Percentiles rank a stretch among this genome's conserved stretches.
Evolutionary conservation across 2,329 filamentous ascomycete species (phyloP).

Genomic region (Karstenula rhodostoma): DNA sequence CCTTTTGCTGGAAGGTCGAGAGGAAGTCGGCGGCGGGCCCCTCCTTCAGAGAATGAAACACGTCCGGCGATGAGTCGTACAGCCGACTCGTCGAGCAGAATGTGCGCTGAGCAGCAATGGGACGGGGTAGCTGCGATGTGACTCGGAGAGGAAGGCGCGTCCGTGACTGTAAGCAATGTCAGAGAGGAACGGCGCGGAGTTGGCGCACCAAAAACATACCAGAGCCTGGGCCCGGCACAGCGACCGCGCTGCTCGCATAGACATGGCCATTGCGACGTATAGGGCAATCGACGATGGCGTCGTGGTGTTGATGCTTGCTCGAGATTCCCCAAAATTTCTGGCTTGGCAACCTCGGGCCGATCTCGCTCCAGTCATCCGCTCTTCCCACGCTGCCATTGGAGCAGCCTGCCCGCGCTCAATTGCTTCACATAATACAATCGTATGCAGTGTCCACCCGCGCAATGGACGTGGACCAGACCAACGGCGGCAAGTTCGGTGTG

Average conservation of each 20-base stretch:
- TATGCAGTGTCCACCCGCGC: constrained; percentile 13
- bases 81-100: constrained; percentile 36
- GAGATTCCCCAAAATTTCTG: constrained; percentile 34
- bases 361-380: constrained; percentile 44
- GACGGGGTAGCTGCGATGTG: constrained; percentile 34
- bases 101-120: constrained; percentile 32
- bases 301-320: constrained; percentile 30
- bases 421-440: constrained; percentile 30
- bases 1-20: constrained; percentile 67
- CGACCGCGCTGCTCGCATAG: constrained; percentile 44
- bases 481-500: constrained; percentile 82
- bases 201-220: constrained; percentile 27
- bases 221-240: constrained; percentile 40
- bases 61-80: constrained; percentile 36
- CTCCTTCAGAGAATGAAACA: constrained; percentile 71
- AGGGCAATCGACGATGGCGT: constrained; percentile 17
- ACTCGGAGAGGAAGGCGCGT: constrained; percentile 36
- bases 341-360: constrained; percentile 35
- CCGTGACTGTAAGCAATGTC: constrained; percentile 32
- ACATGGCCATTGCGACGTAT: constrained; percentile 46
- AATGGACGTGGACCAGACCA: constrained; percentile 50
- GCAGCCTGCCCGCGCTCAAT: constrained; percentile 25
- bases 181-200: constrained; percentile 16
- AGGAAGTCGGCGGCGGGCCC: constrained; percentile 72
- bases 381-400: constrained; percentile 37